Percentiles rank a stretch among this genome's conserved stretches.
phyloP scores from a whole-genome alignment of 345 rosid genomes.

The Physaria fendleri region DNA sequence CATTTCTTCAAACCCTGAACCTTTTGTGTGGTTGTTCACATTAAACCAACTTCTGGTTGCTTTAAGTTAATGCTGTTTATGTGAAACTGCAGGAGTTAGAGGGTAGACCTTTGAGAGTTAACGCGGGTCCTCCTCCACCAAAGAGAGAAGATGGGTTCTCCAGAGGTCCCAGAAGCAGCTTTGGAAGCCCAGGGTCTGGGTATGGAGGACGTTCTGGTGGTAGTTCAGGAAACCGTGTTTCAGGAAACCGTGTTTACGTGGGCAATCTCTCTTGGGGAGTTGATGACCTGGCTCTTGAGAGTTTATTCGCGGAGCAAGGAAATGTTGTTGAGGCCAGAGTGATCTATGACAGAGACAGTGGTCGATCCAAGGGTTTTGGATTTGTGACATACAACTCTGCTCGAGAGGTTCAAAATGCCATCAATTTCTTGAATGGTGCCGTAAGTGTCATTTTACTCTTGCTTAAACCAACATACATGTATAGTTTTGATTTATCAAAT shows the following conservation, averaged over 20 bases:
- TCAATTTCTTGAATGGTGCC: conserved; percentile 62
- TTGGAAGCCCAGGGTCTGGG: conserved; percentile 27
- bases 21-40: background rate
- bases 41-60: background rate
- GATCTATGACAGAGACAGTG: conserved; percentile 85
- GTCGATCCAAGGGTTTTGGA: conserved; percentile 96
- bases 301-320: conserved; percentile 77
- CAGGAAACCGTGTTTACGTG: conserved; percentile 69
- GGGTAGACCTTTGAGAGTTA: conserved; percentile 83
- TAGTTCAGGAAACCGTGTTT: conserved; percentile 41
- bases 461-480: background rate
- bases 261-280: conserved; percentile 97
- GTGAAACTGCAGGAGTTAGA: conserved; percentile 62
- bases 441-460: conserved; percentile 44
- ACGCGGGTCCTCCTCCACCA: conserved; percentile 78
- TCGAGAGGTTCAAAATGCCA: conserved; percentile 68
- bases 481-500: background rate
- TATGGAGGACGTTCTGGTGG: conserved; percentile 20
- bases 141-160: conserved; percentile 47
- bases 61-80: background rate
- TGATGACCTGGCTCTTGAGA: conserved; percentile 77
- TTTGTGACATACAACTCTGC: conserved; percentile 79
- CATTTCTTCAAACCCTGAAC: too few species aligned
- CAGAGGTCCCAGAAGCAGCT: conserved; percentile 35
- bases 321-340: conserved; percentile 88